Evolutionary conservation across 148 eudicot species (phyloP), one percentile per base, ranked within the genome.

Genomic region (Rhododendron kiyosumense): DNA sequence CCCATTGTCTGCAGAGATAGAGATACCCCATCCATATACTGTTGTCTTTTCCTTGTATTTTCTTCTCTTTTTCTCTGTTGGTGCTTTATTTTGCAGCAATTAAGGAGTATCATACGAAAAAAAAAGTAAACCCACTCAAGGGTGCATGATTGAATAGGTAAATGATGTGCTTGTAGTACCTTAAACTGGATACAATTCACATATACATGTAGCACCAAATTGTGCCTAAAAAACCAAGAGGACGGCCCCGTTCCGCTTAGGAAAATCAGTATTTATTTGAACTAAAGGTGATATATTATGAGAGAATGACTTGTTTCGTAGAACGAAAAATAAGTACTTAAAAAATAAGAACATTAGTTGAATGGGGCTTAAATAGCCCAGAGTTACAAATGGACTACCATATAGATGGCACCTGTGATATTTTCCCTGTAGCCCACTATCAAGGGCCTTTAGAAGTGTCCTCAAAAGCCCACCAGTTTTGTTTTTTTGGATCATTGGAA

Each of bases 1-100:
- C 98, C 77, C 86, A 51, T 81, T 88, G 94, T 90, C 96, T 87
- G 85, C 89, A 87, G 78, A 87, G 95, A 94, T 83, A 87, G 89
- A 89, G 94, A 94, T 92, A 87, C 86, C 7, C 83, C 83, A 92
- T 89, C 94, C 81, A 78, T 78, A 78, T 41, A 41, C 6, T 41
- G 13, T 65, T 43, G 7, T 43, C 7, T 30, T 28, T 69, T 49
- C 78, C 73, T 49, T 26, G 45, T 73, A 79, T 20, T 34, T 75
- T 28, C 22, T 24, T 13, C 46, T 34, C 61, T 51, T 49, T 41
- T 3, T 84, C 38, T 4, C 26, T 49, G 30, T 49, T 34, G 24
- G 24, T 18, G 46, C 15, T 26, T 54, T 32, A 11, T 32, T 54
- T 52, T 81, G 79, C 32, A n/a, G 41, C 78, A 83, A 43, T 24